Conservation (phyloP, 2,329 filamentous ascomycete species). For the Botrytis fragariae region DNA sequence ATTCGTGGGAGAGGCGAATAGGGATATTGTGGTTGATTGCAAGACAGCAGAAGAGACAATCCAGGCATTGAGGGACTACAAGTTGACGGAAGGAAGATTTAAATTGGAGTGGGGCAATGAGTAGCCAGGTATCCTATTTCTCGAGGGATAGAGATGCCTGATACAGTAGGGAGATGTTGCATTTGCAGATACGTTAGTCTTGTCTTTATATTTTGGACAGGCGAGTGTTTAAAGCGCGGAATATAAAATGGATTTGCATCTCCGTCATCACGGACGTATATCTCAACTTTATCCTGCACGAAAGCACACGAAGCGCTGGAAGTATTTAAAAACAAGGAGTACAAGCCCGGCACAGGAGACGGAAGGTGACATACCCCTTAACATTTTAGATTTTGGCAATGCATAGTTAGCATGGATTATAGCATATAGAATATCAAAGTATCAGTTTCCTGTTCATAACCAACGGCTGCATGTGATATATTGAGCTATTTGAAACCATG, state of each 20-base stretch:
- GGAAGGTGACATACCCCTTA: background rate
- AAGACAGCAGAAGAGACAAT: slow-evolving; percentile 70
- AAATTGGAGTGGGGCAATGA: slow-evolving; percentile 73
- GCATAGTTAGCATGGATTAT: slow-evolving; percentile 2
- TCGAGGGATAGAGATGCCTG: background rate
- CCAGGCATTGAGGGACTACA: slow-evolving; percentile 68
- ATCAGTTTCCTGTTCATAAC: background rate
- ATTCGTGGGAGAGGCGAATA: slow-evolving; percentile 71
- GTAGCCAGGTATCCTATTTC: background rate
- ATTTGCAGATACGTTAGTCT: background rate
- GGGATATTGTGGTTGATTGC: slow-evolving; percentile 75
- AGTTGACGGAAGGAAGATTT: slow-evolving; percentile 70
- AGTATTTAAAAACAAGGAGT: background rate
- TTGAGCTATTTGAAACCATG: background rate
- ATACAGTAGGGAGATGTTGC: background rate
- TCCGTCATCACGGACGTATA: background rate
- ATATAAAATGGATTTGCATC: too few relatives aligned
- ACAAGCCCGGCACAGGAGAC: background rate
- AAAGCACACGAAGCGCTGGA: background rate
- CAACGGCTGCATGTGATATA: background rate
- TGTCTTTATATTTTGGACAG: too few relatives aligned
- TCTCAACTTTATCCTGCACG: background rate
- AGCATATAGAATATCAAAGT: background rate
- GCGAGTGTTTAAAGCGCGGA: background rate
- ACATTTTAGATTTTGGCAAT: background rate